Percentiles rank a stretch among this genome's conserved stretches.
Evolutionary conservation across 179 eudicot species (phyloP).

Genomic region (Beta lomatogona): DNA sequence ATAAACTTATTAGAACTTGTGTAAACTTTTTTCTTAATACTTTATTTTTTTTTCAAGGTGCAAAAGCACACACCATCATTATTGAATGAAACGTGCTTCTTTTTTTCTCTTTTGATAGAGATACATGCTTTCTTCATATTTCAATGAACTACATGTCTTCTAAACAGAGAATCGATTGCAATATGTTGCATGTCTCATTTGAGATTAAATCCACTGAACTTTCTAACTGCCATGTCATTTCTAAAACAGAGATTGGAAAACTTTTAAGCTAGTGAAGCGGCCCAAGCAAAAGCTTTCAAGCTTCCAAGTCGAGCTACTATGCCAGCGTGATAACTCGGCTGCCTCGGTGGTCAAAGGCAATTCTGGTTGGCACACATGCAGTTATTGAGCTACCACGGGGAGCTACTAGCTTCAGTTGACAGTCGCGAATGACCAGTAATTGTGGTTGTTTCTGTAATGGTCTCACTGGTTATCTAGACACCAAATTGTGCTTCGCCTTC

Average conservation of each 20-base stretch:
- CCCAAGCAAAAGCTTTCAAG: neutral
- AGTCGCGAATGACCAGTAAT: neutral
- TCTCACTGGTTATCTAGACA: neutral
- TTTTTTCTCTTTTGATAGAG: too few species aligned
- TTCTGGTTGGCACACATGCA: neutral
- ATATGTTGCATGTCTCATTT: constrained; percentile 4
- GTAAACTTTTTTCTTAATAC: too few species aligned
- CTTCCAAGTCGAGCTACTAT: neutral
- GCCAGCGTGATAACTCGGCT: neutral
- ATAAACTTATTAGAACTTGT: too few species aligned
- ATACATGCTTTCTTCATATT: neutral
- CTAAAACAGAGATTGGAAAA: neutral
- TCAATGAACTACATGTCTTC: neutral
- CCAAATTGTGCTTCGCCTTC: neutral
- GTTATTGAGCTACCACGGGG: neutral
- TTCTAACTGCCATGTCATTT: neutral
- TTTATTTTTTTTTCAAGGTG: too few species aligned
- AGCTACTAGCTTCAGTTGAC: neutral
- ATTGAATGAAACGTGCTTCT: too few species aligned
- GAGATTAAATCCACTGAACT: neutral
- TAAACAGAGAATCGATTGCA: neutral
- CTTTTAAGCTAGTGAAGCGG: neutral
- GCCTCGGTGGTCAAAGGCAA: neutral
- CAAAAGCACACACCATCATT: too few species aligned
- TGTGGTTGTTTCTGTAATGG: neutral